phyloP scores from a whole-genome alignment of 768 basidiomycete species.

The Amanita pallidorosea region DNA sequence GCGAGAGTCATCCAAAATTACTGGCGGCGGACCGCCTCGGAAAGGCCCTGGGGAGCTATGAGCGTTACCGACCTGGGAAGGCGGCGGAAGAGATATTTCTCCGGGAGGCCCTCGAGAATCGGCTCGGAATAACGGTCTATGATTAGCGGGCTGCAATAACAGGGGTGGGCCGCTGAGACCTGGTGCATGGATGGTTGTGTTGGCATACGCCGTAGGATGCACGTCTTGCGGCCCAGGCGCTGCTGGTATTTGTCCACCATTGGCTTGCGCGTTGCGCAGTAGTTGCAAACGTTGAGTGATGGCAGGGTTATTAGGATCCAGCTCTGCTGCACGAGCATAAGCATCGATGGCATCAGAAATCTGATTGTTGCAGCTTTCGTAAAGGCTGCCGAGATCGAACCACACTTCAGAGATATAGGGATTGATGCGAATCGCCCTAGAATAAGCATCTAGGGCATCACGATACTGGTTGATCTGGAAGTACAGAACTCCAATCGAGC shows the following conservation, averaged over 20 bases:
- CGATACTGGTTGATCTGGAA: constrained; percentile 99
- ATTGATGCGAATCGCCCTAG: constrained; percentile 96
- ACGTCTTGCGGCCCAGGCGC: constrained; percentile 93
- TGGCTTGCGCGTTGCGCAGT: constrained; percentile 68
- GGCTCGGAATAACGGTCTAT: constrained; percentile 49
- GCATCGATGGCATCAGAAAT: constrained; percentile 98
- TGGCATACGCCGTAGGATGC: constrained; percentile 90
- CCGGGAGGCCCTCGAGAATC: constrained; percentile 56
- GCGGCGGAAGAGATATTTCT: constrained; percentile 50
- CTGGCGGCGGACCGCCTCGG: constrained; percentile 74
- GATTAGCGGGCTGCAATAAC: constrained; percentile 39
- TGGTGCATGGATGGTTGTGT: constrained; percentile 60
- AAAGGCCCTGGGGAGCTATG: constrained; percentile 66
- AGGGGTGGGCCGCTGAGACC: constrained; percentile 61
- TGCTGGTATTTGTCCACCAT: constrained; percentile 67
- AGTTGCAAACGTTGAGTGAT: constrained; percentile 76
- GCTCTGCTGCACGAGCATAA: constrained; percentile 88
- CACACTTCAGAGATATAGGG: constrained; percentile 94
- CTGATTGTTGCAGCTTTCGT: constrained; percentile 98
- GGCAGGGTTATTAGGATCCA: constrained; percentile 76
- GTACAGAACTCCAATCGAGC: constrained; percentile 96
- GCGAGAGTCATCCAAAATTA: constrained; percentile 67
- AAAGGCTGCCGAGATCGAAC: constrained; percentile 95
- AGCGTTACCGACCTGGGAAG: constrained; percentile 34
- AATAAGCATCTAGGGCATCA: constrained; percentile 97